Base-by-base conservation (phyloP, 2,329 filamentous ascomycete species). In the Fusarium phyllophilum region DNA sequence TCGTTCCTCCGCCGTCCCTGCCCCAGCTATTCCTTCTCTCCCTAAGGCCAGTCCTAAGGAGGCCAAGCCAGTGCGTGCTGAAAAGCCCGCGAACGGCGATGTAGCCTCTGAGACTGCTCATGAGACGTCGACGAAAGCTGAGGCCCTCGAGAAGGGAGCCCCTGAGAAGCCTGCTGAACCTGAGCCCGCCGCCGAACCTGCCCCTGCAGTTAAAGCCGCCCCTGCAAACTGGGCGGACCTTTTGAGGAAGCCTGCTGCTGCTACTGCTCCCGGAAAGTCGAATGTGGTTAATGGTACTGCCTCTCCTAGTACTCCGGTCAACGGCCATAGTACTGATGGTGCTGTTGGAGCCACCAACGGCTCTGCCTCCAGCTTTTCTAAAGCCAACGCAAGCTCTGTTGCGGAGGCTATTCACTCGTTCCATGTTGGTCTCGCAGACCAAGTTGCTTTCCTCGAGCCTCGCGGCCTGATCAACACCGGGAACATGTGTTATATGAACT, bases 401-500 rank as follows among this genome's bases (percentile, higher is more conserved):
- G 92, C 90, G 8, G 94, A 98, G 76, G 93, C 94, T 41, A 87
- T 99, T 59, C 88, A 88, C 56, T 89, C 90, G 34, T 96, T 95
- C 81, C 89, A 89, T 60, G 90, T 95, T 31, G 88, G 90, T 65
- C 86, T 87, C 42, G 87, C 88, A 42, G 85, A 89, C 38, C 94
- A 92, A 78, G 86, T 96, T 75, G 87, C 93, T 24, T 98, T 98
- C 79, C 88, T 99, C 57, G 94, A 98, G 83, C 96, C 96, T 57
- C 90, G 96, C 75, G 96, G 96, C 55, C 89, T 99, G 79, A 93
- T 97, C 76, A 99, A 99, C 84, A 97, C 96, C 45, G 96, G 96
- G 56, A 98, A 99, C 81, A 97, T 98, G 94, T 99, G 96, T 84
- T 99, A 99, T 84, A 98, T 99, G 96, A 99, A 98, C 86, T 98